Base-by-base conservation (phyloP, 495 filamentous ascomycete species). In the Schizothecium vesticola region DNA sequence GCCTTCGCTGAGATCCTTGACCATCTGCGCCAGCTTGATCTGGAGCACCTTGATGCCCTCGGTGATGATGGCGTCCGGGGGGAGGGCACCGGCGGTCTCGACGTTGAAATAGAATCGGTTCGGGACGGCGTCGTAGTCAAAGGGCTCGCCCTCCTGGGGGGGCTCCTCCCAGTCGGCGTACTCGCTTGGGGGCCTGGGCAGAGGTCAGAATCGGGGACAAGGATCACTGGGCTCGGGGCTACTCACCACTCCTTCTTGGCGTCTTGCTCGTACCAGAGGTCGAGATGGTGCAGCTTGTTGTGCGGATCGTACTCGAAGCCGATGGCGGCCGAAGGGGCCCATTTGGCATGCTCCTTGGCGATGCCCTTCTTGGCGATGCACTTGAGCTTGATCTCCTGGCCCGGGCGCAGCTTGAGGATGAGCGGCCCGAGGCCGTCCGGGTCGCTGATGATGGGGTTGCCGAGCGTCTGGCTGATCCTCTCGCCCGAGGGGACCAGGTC, bases 321-420 rank as follows among this genome's bases (percentile, higher is more conserved):
- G 62, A 99, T 89, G 6, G 95, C 96, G 66, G 93, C 84, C 56
- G 90, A 91, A 3, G 96, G 93, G 61, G 91, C 89, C 95, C 95
- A 99, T 77, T 99, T 99, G 0, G 96, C 90, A 82, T 99, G 95
- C 77, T 99, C 95, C 84, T 98, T 99, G 3, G 94, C 93, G 67
- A 97, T 97, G 0, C 95, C 95, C 83, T 98, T 98, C 85, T 97
- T 97, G 63, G 93, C 96, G 70, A 97, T 88, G 74, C 94, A 97
- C 57, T 88, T 90, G 77, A 98, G 85, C 76, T 90, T 89, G 64
- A 99, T 76, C 77, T 96, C 92, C 76, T 99, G 96, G 5, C 88
- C 90, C 66, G 92, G 90, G 23, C 93, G 84, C 70, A 99, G 80
- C 81, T 97, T 97, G 76, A 89, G 90, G 72, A 99, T 93, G 66